phyloP scores from a whole-genome alignment of 306 rosid species.

The Parietaria judaica region DNA sequence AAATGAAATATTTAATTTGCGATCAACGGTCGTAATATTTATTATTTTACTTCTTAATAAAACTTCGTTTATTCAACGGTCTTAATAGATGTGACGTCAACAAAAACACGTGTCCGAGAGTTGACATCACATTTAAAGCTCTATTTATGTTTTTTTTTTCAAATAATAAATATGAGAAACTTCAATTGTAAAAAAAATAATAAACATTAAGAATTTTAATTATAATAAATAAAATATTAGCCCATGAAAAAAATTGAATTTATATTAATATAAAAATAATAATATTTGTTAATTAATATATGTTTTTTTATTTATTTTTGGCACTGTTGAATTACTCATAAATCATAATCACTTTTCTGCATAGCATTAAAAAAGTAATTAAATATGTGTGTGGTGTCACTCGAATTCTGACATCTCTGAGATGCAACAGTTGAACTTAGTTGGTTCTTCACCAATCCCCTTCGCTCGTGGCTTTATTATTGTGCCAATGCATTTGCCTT shows the following conservation, averaged over 20 bases:
- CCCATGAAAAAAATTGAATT: too few species aligned
- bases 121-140: too few species aligned
- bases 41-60: neutral
- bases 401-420: conserved; percentile 11
- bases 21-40: too few species aligned
- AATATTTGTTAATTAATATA: conserved; percentile 3
- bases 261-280: too few species aligned
- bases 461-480: neutral
- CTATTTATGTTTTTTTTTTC: too few species aligned
- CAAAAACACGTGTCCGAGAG: too few species aligned
- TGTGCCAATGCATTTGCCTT: conserved; percentile 28
- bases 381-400: conserved; percentile 9
- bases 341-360: conserved; percentile 21
- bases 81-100: too few species aligned
- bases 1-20: conserved; percentile 7
- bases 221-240: too few species aligned
- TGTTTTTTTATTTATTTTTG: neutral
- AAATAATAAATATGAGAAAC: too few species aligned
- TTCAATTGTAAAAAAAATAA: too few species aligned
- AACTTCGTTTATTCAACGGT: too few species aligned
- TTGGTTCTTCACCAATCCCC: conserved; percentile 1
- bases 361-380: neutral
- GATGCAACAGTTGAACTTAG: neutral
- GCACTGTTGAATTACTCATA: conserved; percentile 19
- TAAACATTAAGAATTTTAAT: too few species aligned